Base-by-base conservation (phyloP, 1,284 basidiomycete species). In the Ustilago crameri region DNA sequence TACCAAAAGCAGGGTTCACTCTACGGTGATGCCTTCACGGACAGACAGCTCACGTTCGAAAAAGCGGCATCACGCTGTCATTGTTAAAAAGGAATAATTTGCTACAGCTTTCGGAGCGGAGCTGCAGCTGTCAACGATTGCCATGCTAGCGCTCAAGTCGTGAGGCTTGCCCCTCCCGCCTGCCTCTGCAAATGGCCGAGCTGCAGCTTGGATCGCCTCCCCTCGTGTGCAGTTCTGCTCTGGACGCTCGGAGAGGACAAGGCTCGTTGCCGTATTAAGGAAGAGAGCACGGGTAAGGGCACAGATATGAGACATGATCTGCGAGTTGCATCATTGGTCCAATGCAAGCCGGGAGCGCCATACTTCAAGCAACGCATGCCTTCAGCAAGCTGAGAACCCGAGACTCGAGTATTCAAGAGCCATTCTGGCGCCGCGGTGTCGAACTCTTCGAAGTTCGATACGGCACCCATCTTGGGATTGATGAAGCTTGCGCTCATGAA, bases 61-160 rank as follows among this genome's bases (percentile, higher is more conserved):
- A n/a, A n/a, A n/a, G n/a, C n/a, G n/a, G n/a, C n/a, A n/a, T n/a
- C n/a, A n/a, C n/a, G n/a, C n/a, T n/a, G n/a, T n/a, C n/a, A n/a
- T n/a, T n/a, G n/a, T n/a, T n/a, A n/a, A n/a, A n/a, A n/a, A n/a
- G n/a, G n/a, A n/a, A n/a, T n/a, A n/a, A n/a, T n/a, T n/a, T n/a
- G n/a, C n/a, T n/a, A n/a, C 41, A 23, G 20, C 12, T 22, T 27
- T 46, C 48, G 23, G 52, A 55, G 60, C 49, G 49, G 30, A 55
- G 44, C 34, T 60, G 58, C 37, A 50, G 52, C 64, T 67, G 64
- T 67, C 64, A 67, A 67, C 48, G 35, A 46, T 26, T 38, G 43
- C 47, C 35, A 30, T 12, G 30, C 30, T 30, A 30, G 12, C 30
- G 30, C 30, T 30, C 30, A 12, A 30, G 30, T 30, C 30, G n/a